phyloP scores from a whole-genome alignment of 495 filamentous ascomycete species.

The Penicillium bialowiezense region DNA sequence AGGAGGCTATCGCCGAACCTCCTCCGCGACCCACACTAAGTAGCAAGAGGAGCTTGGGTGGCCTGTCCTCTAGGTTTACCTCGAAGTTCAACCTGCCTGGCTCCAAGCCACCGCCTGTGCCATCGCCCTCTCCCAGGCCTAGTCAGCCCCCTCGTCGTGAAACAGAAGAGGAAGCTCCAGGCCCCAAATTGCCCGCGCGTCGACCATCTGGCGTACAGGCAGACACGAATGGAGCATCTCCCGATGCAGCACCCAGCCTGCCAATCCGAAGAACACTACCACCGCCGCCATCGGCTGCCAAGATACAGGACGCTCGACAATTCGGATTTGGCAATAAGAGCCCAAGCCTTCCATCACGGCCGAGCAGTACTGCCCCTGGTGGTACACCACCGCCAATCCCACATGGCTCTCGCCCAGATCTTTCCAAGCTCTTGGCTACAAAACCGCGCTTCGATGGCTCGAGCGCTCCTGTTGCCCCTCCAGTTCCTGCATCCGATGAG shows the following conservation, averaged over 20 bases:
- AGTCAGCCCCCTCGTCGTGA: slow-evolving; percentile 5
- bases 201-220: slow-evolving; percentile 21
- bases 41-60: slow-evolving; percentile 16
- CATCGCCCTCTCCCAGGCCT: slow-evolving; percentile 10
- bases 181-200: slow-evolving; percentile 34
- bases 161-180: neutral
- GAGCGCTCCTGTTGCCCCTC: slow-evolving; percentile 10
- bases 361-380: slow-evolving; percentile 15
- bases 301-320: slow-evolving; percentile 31
- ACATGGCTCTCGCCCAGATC: slow-evolving; percentile 53
- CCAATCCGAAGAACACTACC: slow-evolving; percentile 32
- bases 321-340: slow-evolving; percentile 41
- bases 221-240: slow-evolving; percentile 13
- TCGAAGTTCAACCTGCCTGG: slow-evolving; percentile 20
- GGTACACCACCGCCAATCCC: slow-evolving; percentile 55
- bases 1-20: slow-evolving; percentile 16
- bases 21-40: slow-evolving; percentile 25
- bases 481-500: slow-evolving; percentile 16
- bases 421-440: slow-evolving; percentile 51
- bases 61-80: slow-evolving; percentile 15
- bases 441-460: slow-evolving; percentile 46
- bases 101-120: slow-evolving; percentile 9
- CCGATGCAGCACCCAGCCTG: neutral
- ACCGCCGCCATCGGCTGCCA: slow-evolving; percentile 28
- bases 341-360: slow-evolving; percentile 16